Evolutionary conservation across 345 rosid species (phyloP).

Genomic region (Microcos paniculata): DNA sequence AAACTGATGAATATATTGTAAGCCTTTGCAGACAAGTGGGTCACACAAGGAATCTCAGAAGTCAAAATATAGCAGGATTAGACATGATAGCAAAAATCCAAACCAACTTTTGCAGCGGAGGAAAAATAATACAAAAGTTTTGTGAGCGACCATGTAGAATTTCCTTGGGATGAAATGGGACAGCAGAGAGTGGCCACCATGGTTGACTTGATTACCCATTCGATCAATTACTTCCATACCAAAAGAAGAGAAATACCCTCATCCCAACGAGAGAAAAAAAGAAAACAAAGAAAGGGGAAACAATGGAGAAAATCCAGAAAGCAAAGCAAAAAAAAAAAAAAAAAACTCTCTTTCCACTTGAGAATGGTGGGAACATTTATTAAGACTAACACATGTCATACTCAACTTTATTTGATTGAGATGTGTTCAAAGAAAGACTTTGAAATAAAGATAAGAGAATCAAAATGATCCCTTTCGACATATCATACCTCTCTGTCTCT

Average conservation of each 20-base stretch:
- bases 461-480: neutral
- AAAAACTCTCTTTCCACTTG: slow-evolving; percentile 6
- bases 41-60: neutral
- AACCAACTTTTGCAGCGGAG: slow-evolving; percentile 35
- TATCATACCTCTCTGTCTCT: neutral
- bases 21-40: slow-evolving; percentile 2
- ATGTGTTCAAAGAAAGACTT: neutral
- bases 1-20: neutral
- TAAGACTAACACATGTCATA: neutral
- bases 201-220: slow-evolving; percentile 39
- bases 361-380: slow-evolving; percentile 16
- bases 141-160: slow-evolving; percentile 2
- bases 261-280: neutral
- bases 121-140: slow-evolving; percentile 12
- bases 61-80: slow-evolving; percentile 36
- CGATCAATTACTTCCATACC: slow-evolving; percentile 19
- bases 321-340: neutral
- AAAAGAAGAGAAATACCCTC: slow-evolving; percentile 24
- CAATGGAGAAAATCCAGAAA: slow-evolving; percentile 5
- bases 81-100: slow-evolving; percentile 47
- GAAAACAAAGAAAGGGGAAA: neutral
- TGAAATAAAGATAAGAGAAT: neutral
- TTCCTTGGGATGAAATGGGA: slow-evolving; percentile 18
- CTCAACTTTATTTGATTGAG: slow-evolving; percentile 1
- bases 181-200: slow-evolving; percentile 32